Percentiles rank a stretch among this genome's conserved stretches.
phyloP scores from a whole-genome alignment of 768 basidiomycete genomes.

The Lactarius sp. region DNA sequence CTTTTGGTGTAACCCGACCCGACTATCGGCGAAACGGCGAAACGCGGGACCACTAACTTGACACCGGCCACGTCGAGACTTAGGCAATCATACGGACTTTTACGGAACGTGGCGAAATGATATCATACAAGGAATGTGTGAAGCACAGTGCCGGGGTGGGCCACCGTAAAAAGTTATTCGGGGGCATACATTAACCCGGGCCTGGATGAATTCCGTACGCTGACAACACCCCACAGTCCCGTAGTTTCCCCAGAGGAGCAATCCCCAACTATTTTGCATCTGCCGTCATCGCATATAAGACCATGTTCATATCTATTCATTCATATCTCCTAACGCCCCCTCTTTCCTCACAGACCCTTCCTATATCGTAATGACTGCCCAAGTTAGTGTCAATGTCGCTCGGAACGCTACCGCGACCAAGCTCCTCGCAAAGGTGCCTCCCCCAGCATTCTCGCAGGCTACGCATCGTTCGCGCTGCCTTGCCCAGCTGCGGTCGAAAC shows the following conservation, averaged over 20 bases:
- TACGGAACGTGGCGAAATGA: too few relatives aligned
- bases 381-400: conserved; percentile 17
- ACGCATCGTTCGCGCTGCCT: conserved; percentile 60
- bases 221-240: conserved; percentile 16
- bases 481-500: conserved; percentile 67
- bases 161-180: background rate
- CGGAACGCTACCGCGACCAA: conserved; percentile 13
- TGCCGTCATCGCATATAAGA: conserved; percentile 10
- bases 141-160: background rate
- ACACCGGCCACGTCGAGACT: background rate
- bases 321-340: background rate
- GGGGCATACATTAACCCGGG: background rate
- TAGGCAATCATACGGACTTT: conserved; percentile 12
- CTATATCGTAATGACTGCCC: conserved; percentile 13
- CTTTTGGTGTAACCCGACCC: background rate
- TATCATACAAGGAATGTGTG: too few relatives aligned
- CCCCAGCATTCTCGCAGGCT: conserved; percentile 29
- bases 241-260: conserved; percentile 1
- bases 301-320: background rate
- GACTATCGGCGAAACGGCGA: background rate
- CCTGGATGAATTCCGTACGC: conserved; percentile 8
- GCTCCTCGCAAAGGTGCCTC: conserved; percentile 21
- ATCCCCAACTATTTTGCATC: conserved; percentile 14
- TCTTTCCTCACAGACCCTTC: background rate
- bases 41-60: background rate